Conservation (phyloP, 2,329 filamentous ascomycete species). For the Dactylellina haptotyla region DNA sequence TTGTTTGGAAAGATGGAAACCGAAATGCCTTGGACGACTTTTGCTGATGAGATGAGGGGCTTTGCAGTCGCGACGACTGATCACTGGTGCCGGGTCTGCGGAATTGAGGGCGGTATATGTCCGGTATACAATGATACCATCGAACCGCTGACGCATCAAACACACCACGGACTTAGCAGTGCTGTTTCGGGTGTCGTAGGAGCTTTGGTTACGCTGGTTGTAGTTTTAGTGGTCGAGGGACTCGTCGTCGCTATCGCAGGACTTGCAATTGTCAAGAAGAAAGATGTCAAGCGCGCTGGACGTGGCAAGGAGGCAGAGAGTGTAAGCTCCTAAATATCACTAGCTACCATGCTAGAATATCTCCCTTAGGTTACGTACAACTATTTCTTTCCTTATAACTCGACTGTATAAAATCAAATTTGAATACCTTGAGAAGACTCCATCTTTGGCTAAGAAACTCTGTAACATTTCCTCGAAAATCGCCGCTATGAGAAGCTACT, state of each 20-base stretch:
- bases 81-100: slow-evolving; percentile 45
- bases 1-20: slow-evolving; percentile 63
- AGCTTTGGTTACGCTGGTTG: slow-evolving; percentile 35
- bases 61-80: slow-evolving; percentile 30
- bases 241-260: slow-evolving; percentile 31
- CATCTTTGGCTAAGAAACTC: neutral
- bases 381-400: no score
- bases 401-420: no score
- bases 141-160: slow-evolving; percentile 6
- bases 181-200: slow-evolving; percentile 38
- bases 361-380: no score
- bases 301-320: slow-evolving; percentile 35
- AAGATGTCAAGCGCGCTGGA: slow-evolving; percentile 6
- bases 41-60: slow-evolving; percentile 53
- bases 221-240: slow-evolving; percentile 28
- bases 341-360: neutral
- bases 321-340: slow-evolving; percentile 21
- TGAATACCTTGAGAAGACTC: no score
- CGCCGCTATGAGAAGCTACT: neutral
- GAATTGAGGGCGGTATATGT: slow-evolving; percentile 27
- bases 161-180: slow-evolving; percentile 25
- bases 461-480: slow-evolving; percentile 1
- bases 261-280: slow-evolving; percentile 37
- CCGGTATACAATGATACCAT: slow-evolving; percentile 9
- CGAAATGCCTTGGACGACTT: slow-evolving; percentile 53